Percentiles rank a stretch among this genome's conserved stretches.
Evolutionary conservation across 2,329 filamentous ascomycete species (phyloP).

Genomic region (Trichophyton rubrum): DNA sequence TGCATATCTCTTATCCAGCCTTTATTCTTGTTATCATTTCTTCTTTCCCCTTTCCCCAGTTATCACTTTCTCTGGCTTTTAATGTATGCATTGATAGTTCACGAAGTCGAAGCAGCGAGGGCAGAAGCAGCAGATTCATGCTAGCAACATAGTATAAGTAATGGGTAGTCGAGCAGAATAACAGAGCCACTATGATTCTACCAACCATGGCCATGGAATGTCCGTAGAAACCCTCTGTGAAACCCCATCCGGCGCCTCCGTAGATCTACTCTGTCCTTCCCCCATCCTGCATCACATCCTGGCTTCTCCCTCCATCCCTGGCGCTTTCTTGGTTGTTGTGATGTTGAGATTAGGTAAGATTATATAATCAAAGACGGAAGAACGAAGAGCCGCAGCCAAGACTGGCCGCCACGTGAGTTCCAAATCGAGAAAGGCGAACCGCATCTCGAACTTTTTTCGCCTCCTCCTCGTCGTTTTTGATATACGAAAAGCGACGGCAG

Average conservation of each 20-base stretch:
- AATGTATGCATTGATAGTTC: not conserved
- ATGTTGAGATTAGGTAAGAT: not conserved
- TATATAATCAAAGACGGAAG: not conserved
- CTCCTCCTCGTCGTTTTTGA: not conserved
- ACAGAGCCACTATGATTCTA: not conserved
- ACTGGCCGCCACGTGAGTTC: not conserved
- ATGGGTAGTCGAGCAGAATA: not conserved
- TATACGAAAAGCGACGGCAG: not conserved
- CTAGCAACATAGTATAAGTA: not conserved
- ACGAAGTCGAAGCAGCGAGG: not conserved
- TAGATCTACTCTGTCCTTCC: not conserved
- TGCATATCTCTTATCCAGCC: not conserved
- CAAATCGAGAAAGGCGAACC: constrained; percentile 3
- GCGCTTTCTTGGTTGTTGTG: not conserved
- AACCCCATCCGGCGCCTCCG: not conserved
- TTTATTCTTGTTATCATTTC: not conserved
- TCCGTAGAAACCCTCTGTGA: not conserved
- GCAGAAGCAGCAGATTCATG: not conserved
- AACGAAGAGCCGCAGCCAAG: not conserved
- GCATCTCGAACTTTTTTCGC: not conserved
- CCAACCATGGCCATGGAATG: not conserved
- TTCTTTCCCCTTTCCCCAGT: too few species aligned
- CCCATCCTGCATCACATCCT: not conserved
- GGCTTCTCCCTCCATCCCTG: not conserved
- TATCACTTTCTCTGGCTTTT: not conserved